phyloP scores from a whole-genome alignment of 73 alveolate species.

The Halteria grandinella region DNA sequence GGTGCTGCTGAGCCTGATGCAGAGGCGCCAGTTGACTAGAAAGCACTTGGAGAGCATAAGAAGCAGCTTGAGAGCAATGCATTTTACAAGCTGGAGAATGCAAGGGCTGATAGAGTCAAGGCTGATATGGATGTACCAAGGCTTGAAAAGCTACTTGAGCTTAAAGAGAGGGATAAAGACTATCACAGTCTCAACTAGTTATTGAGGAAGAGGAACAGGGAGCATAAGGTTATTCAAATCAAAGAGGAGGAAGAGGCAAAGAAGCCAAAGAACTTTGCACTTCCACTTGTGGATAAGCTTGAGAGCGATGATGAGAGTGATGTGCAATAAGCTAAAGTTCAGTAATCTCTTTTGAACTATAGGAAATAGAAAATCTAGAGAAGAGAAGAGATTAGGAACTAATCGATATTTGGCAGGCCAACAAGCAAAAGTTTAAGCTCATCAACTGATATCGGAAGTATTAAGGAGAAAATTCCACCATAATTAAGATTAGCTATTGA shows the following conservation, averaged over 20 bases:
- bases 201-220: conserved; percentile 57
- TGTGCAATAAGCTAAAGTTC: not conserved
- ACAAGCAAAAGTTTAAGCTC: not conserved
- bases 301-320: conserved; percentile 1
- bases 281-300: not conserved
- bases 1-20: conserved; percentile 40
- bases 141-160: conserved; percentile 31
- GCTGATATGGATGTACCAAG: conserved; percentile 55
- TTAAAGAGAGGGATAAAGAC: conserved; percentile 31
- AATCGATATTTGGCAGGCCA: conserved; percentile 47
- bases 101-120: conserved; percentile 29
- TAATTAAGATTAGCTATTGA: too few species aligned
- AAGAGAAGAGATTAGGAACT: conserved; percentile 32
- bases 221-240: conserved; percentile 5
- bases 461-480: conserved; percentile 7
- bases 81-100: conserved; percentile 42
- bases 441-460: not conserved
- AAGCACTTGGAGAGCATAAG: not conserved
- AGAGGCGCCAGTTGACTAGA: not conserved
- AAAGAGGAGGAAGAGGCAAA: conserved; percentile 20
- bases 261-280: conserved; percentile 48
- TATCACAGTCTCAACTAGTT: conserved; percentile 32
- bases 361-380: not conserved
- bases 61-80: conserved; percentile 32
- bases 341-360: conserved; percentile 6